These are phyloP conservation scores for Marasmius fiardii DNA, from an alignment of 1,284 basidiomycete genomes.

Conservation along the genomic window DNA sequence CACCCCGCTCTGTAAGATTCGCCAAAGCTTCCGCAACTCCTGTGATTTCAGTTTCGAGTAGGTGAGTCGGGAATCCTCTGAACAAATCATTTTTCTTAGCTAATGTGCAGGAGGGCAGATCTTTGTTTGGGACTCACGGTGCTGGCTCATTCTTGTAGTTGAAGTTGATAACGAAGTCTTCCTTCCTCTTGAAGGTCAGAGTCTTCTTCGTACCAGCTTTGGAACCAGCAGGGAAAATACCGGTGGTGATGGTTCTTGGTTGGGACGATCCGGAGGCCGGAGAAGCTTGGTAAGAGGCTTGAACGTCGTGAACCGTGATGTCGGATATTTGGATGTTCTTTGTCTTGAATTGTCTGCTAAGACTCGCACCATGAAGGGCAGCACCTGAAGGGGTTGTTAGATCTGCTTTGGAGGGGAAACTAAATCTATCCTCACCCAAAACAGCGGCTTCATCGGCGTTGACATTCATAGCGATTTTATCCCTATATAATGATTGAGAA, in stretches of 20 bases:
- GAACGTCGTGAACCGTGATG: conserved; percentile 67
- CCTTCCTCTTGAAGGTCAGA: conserved; percentile 76
- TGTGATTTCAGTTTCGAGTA: conserved; percentile 66
- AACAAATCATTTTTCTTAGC: conserved; percentile 6
- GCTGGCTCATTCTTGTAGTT: conserved; percentile 62
- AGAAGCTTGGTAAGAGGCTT: conserved; percentile 73
- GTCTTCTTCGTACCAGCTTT: conserved; percentile 81
- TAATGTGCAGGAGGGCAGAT: neutral
- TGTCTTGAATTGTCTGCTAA: conserved; percentile 92
- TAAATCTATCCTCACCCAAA: conserved; percentile 49
- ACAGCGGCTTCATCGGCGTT: conserved; percentile 98
- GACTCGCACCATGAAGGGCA: conserved; percentile 87
- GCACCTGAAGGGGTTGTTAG: conserved; percentile 49
- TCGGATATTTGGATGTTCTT: conserved; percentile 90
- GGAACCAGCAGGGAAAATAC: conserved; percentile 74
- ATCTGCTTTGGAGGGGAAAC: neutral
- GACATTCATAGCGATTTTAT: conserved; percentile 89
- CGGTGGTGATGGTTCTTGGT: conserved; percentile 66
- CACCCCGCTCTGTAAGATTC: conserved; percentile 74
- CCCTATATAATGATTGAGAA: conserved; percentile 31
- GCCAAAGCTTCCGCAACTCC: conserved; percentile 68
- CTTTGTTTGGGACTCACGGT: conserved; percentile 46
- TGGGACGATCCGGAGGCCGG: conserved; percentile 42
- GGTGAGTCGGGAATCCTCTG: conserved; percentile 64
- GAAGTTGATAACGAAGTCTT: conserved; percentile 73